phyloP scores from a whole-genome alignment of 2,329 filamentous ascomycete genomes.

The Setomelanomma holmii region DNA sequence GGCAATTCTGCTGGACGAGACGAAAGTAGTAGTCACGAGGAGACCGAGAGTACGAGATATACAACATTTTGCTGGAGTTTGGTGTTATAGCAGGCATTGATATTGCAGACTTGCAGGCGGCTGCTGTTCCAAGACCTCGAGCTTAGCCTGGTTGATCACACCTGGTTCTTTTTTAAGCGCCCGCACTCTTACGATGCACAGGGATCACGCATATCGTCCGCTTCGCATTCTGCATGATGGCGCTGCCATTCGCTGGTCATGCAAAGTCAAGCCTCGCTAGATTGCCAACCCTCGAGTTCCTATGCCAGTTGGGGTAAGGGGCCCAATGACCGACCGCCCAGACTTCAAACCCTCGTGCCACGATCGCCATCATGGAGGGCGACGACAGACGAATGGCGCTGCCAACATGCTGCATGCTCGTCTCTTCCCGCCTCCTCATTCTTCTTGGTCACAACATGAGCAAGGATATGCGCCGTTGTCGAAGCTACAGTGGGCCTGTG shows the following conservation, averaged over 20 bases:
- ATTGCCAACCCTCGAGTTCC: conserved; percentile 13
- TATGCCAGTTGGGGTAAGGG: conserved; percentile 10
- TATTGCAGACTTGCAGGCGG: conserved; percentile 1
- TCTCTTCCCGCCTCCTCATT: conserved; percentile 17
- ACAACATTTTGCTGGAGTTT: not conserved
- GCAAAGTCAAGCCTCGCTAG: conserved; percentile 24
- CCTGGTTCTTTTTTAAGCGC: conserved; percentile 10
- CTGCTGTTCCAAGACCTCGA: not conserved
- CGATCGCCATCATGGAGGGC: conserved; percentile 24
- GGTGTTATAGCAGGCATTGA: conserved; percentile 11
- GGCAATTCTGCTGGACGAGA: not conserved
- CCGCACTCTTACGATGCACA: conserved; percentile 1
- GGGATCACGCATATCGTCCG: conserved; percentile 17
- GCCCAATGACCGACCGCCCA: not conserved
- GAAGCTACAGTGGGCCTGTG: conserved; percentile 16
- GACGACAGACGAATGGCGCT: conserved; percentile 22
- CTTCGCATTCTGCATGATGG: conserved; percentile 13
- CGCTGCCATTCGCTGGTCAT: conserved; percentile 25
- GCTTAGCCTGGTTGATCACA: not conserved
- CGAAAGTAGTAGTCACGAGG: not conserved
- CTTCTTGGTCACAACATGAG: conserved; percentile 14
- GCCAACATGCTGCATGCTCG: conserved; percentile 8
- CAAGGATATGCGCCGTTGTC: conserved; percentile 13
- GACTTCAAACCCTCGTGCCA: conserved; percentile 13
- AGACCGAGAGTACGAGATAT: not conserved